Percentiles rank a stretch among this genome's conserved stretches.
Evolutionary conservation across 345 rosid genomes (phyloP).

Genomic region (Brassica nigra): DNA sequence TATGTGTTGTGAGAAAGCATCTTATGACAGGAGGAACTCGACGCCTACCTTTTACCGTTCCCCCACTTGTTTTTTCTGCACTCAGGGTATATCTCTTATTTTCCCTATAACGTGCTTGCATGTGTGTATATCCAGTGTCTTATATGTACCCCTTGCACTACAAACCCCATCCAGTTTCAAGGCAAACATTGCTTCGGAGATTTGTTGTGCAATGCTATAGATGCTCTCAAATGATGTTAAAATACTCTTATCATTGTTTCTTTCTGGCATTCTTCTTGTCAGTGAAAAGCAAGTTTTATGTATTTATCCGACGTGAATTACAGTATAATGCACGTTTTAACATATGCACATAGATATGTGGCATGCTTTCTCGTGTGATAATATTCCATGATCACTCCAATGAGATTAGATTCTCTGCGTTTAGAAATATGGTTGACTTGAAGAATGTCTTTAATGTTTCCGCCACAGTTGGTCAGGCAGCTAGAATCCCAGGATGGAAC

Average conservation of each 20-base stretch:
- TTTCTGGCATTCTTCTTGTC: neutral
- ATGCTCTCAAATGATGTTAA: neutral
- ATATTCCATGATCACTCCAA: neutral
- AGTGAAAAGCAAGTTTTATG: neutral
- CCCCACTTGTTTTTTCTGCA: constrained; percentile 74
- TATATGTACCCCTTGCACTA: neutral
- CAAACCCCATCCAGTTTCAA: constrained; percentile 4
- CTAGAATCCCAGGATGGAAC: constrained; percentile 70
- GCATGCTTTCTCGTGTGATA: neutral
- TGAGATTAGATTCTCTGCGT: constrained; percentile 7
- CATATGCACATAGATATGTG: neutral
- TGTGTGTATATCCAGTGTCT: constrained; percentile 6
- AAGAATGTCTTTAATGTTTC: constrained; percentile 25
- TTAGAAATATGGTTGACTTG: constrained; percentile 11
- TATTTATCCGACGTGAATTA: neutral
- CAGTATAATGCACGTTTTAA: neutral
- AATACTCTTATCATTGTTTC: neutral
- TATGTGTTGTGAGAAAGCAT: constrained; percentile 70
- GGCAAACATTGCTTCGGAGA: neutral
- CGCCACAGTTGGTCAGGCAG: constrained; percentile 70
- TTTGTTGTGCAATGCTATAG: neutral
- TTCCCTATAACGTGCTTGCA: constrained; percentile 4
- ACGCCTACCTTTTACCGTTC: constrained; percentile 74
- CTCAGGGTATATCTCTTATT: constrained; percentile 57
- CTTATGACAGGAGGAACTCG: constrained; percentile 73